Percentiles rank a stretch among this genome's conserved stretches.
These are phyloP conservation scores for Pseudopithomyces maydicus DNA, from an alignment of 2,329 filamentous ascomycete genomes.

Conservation along the genomic window DNA sequence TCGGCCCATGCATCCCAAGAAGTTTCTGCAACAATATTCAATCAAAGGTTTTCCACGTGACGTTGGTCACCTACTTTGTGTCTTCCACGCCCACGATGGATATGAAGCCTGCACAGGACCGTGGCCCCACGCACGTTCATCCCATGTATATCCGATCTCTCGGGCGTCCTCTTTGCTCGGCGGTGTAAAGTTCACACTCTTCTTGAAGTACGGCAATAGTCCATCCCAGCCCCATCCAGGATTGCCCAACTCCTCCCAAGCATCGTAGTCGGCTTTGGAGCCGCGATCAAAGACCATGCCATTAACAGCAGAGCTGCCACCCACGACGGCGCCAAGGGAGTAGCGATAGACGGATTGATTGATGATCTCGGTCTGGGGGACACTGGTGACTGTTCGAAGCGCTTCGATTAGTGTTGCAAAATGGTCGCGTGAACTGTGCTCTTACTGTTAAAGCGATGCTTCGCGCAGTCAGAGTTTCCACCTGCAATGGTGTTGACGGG, in stretches of 20 bases:
- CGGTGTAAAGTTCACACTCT: slow-evolving; percentile 11
- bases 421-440: background rate
- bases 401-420: background rate
- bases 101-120: slow-evolving; percentile 13
- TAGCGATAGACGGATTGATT: slow-evolving; percentile 1
- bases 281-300: slow-evolving; percentile 41
- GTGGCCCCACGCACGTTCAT: slow-evolving; percentile 10
- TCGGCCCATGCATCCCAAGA: slow-evolving; percentile 18
- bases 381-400: background rate
- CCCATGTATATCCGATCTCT: slow-evolving; percentile 15
- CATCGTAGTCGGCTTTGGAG: slow-evolving; percentile 48
- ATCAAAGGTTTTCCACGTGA: background rate
- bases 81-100: slow-evolving; percentile 17
- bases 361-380: slow-evolving; percentile 2
- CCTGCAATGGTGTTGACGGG: background rate
- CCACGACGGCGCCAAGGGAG: slow-evolving; percentile 30
- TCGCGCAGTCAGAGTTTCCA: background rate
- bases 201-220: slow-evolving; percentile 44
- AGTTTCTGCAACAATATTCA: slow-evolving; percentile 3
- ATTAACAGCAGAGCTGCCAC: slow-evolving; percentile 40
- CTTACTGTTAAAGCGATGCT: slow-evolving; percentile 10
- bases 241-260: slow-evolving; percentile 62
- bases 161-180: slow-evolving; percentile 1
- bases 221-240: slow-evolving; percentile 61
- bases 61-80: background rate